These are phyloP conservation scores for Inga laurina DNA, from an alignment of 306 rosid species.

Conservation along the genomic window DNA sequence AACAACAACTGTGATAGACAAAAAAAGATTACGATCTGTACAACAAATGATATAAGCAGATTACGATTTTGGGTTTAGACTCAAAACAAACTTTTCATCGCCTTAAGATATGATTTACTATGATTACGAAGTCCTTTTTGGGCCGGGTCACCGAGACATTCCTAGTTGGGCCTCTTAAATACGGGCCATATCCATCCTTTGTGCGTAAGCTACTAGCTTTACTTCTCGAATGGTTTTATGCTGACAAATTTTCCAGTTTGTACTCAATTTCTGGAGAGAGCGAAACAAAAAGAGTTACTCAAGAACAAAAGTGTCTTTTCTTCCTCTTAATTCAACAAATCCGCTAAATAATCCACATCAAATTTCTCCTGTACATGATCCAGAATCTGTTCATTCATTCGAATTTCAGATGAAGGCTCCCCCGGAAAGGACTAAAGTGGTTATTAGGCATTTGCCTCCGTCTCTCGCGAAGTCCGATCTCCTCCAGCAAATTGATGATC, in stretches of 20 bases:
- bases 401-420: constrained; percentile 67
- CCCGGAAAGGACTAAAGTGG: constrained; percentile 71
- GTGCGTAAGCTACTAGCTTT: neutral
- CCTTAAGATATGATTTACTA: too few relatives aligned
- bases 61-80: too few relatives aligned
- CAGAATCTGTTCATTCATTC: neutral
- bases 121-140: too few relatives aligned
- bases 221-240: neutral
- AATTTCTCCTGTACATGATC: neutral
- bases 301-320: neutral
- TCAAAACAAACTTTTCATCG: too few relatives aligned
- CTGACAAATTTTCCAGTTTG: neutral
- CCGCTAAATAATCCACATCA: neutral
- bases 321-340: neutral
- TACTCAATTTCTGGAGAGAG: constrained; percentile 19
- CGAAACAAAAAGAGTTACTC: neutral
- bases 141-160: neutral
- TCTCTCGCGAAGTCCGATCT: constrained; percentile 84
- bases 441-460: constrained; percentile 88
- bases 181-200: neutral
- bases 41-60: too few relatives aligned
- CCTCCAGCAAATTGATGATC: constrained; percentile 65
- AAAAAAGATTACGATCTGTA: too few relatives aligned
- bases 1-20: too few relatives aligned
- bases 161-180: neutral